Evolutionary conservation across 176 grass and related monocot species (phyloP).

Genomic region (Oryza brachyantha): DNA sequence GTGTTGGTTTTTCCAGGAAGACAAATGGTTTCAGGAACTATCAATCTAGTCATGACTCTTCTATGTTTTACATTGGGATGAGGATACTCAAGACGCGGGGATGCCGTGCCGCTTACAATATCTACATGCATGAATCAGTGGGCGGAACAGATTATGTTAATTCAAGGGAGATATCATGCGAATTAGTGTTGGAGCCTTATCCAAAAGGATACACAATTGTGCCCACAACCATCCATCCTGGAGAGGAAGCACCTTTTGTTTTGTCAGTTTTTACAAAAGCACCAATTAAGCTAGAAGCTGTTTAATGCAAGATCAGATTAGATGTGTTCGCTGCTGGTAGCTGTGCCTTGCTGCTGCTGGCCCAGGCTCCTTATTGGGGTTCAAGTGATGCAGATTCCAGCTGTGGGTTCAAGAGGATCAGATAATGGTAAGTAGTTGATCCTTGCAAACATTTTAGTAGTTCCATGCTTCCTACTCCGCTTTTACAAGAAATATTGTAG

Average conservation of each 20-base stretch:
- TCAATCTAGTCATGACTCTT: constrained; percentile 94
- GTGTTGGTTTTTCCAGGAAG: constrained; percentile 96
- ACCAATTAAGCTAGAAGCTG: constrained; percentile 83
- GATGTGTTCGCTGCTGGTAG: constrained; percentile 17
- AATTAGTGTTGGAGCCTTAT: constrained; percentile 93
- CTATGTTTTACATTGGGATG: constrained; percentile 98
- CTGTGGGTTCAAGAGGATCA: constrained; percentile 27
- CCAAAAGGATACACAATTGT: constrained; percentile 99
- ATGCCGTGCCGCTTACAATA: constrained; percentile 92
- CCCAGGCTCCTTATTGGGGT: constrained; percentile 2
- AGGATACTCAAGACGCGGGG: constrained; percentile 97
- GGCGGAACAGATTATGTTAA: constrained; percentile 98
- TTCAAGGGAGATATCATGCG: constrained; percentile 97
- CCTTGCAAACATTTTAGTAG: background rate
- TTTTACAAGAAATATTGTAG: background rate
- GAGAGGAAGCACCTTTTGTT: constrained; percentile 98
- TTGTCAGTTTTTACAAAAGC: constrained; percentile 99
- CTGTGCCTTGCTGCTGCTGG: constrained; percentile 26
- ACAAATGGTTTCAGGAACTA: constrained; percentile 88
- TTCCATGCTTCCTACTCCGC: background rate
- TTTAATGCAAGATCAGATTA: constrained; percentile 50
- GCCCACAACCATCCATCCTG: constrained; percentile 95
- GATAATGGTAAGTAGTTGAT: constrained; percentile 29
- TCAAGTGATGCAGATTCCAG: constrained; percentile 21
- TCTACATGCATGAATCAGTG: constrained; percentile 97